phyloP scores from a whole-genome alignment of 2,329 filamentous ascomycete species.

The Trichoderma arundinaceum region DNA sequence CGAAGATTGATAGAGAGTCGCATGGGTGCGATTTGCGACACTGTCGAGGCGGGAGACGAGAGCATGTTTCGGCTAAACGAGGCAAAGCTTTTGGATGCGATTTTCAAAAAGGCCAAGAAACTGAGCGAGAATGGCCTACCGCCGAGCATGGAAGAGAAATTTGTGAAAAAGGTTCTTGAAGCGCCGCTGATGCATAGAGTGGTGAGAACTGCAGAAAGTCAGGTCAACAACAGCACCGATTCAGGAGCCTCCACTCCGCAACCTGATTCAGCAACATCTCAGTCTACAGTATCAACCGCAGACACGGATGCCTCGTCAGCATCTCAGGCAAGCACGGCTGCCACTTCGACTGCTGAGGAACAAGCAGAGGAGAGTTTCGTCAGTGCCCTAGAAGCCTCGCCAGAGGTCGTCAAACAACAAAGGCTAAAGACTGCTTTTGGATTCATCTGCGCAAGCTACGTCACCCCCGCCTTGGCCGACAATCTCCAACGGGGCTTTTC shows the following conservation, averaged over 20 bases:
- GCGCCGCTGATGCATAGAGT: conserved; percentile 72
- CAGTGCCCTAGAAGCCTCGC: conserved; percentile 53
- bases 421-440: conserved; percentile 67
- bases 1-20: conserved; percentile 64
- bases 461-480: conserved; percentile 53
- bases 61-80: conserved; percentile 82
- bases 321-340: conserved; percentile 53
- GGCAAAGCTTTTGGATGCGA: conserved; percentile 67
- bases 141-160: conserved; percentile 81
- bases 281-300: conserved; percentile 48
- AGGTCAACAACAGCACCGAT: conserved; percentile 31
- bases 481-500: conserved; percentile 52
- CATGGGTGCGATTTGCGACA: conserved; percentile 77
- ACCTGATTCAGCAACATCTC: conserved; percentile 48
- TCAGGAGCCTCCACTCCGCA: conserved; percentile 36
- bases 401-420: conserved; percentile 63
- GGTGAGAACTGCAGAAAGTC: conserved; percentile 43
- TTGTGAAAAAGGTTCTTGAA: conserved; percentile 77
- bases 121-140: conserved; percentile 73
- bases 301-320: conserved; percentile 44
- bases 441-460: conserved; percentile 68
- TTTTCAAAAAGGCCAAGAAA: conserved; percentile 73
- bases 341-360: conserved; percentile 51
- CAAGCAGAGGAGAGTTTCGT: conserved; percentile 44
- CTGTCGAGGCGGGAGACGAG: conserved; percentile 81